phyloP scores from a whole-genome alignment of 495 filamentous ascomycete species.

The Lasiosphaeria ovina region DNA sequence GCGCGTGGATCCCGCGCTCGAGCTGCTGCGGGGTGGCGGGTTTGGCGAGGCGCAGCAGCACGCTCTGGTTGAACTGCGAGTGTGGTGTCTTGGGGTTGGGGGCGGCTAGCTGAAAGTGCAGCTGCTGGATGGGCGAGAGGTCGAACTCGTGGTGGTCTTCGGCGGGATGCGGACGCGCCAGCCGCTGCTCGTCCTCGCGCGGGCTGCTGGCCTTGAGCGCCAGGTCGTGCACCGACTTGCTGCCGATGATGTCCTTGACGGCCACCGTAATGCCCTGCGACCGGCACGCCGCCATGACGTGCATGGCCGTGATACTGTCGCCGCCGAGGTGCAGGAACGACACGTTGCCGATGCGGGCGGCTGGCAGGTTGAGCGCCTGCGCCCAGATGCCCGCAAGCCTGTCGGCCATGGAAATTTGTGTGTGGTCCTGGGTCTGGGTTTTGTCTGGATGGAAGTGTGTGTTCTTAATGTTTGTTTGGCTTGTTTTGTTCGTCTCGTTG shows the following conservation, averaged over 20 bases:
- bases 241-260: constrained; percentile 23
- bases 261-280: constrained; percentile 17
- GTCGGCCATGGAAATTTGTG: constrained; percentile 46
- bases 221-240: constrained; percentile 23
- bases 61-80: constrained; percentile 62
- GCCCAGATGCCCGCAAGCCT: constrained; percentile 45
- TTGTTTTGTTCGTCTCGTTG: constrained; percentile 29
- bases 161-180: background rate
- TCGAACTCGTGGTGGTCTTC: constrained; percentile 29
- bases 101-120: constrained; percentile 49
- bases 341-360: constrained; percentile 35
- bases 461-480: too few species aligned
- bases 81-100: constrained; percentile 11
- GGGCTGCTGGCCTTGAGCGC: constrained; percentile 14
- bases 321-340: constrained; percentile 34
- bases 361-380: constrained; percentile 51
- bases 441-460: constrained; percentile 33
- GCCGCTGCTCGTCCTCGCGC: background rate
- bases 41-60: constrained; percentile 50
- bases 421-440: constrained; percentile 62
- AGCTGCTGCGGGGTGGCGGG: constrained; percentile 36
- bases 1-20: constrained; percentile 41
- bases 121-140: constrained; percentile 58
- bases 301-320: constrained; percentile 35
- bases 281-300: constrained; percentile 23